Base-by-base conservation (phyloP, 2,329 filamentous ascomycete species). In the Cercospora citrullina region DNA sequence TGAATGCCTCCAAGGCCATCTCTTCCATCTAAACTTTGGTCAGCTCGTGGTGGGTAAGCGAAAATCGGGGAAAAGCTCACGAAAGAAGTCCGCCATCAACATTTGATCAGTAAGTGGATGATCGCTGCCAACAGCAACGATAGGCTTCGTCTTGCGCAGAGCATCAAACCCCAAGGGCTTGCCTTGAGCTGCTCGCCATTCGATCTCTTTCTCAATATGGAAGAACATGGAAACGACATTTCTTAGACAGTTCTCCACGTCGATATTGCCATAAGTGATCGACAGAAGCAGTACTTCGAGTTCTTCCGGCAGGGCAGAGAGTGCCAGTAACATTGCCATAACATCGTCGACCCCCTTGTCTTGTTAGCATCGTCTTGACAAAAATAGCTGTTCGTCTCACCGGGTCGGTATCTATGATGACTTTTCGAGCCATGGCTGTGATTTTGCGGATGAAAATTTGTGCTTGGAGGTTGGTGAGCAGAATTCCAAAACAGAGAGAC, bases 381-480 rank as follows among this genome's bases (percentile, higher is more conserved):
- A 26, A 7, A 10, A 4, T 16, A 23, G 14, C 42, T 23, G 30
- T n/a, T 12, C 14, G 4, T 36, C 68, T 60, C 84, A 92, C 94
- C 82, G 94, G 94, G 78, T 98, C 95, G 2, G 94, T 98, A 78
- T 99, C 95, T 75, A 99, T 95, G 75, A 99, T 97, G 73, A 99
- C 90, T 75, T 90, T 82, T 59, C 80, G 62, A 28, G 62, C 36
- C 62, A 64, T 64, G 21, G 33, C 28, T 2, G 80, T 76, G 81
- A 84, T 83, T 12, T 28, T 9, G 23, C 23, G 16, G 23, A 12
- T 26, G 14, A 28, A 61, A 78, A 14, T 42, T 26, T 30, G 63
- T 18, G 48, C 55, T 16, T 59, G 61, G n/a, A 36, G 18, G 16
- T 33, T 21, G 30, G 10, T n/a, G 26, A 59, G 6, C 12, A 12